Base-by-base conservation (phyloP, 2,329 filamentous ascomycete species). In the Epichloe uncinata region DNA sequence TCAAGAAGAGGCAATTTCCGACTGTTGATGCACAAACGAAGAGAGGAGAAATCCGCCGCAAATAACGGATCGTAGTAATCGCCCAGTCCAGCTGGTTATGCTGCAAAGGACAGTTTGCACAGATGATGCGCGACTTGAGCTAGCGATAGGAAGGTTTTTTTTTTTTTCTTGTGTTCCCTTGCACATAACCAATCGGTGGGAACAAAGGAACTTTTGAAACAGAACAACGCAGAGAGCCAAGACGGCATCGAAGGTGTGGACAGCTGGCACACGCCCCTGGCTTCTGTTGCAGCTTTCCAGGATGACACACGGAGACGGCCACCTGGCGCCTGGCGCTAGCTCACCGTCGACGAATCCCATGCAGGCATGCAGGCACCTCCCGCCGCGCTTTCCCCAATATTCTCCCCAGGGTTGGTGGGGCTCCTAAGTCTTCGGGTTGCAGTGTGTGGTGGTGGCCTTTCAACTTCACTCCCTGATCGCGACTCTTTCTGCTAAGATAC, bases 1-100 rank as follows among this genome's bases (percentile, higher is more conserved):
- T 13, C 12, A 37, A 13, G 15, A 37, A 37, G 12, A 37, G 15
- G 12, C 5, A 37, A n/a, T 7, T 22, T 15, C 38, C 9, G 11
- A 48, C 13, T 18, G 20, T n/a, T 15, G 34, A 22, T n/a, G 5
- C 37, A n/a, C 36, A 18, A 41, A 12, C 7, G 2, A 5, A 33
- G 40, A 13, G 8, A 13, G n/a, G n/a, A n/a, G 9, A 40, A 22
- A 37, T 40, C 37, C 38, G 38, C 30, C 47, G 26, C 11, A 13
- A 30, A 37, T 20, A 15, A 40, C 33, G 20, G 11, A 16, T 18
- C 35, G 36, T n/a, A 33, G 26, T 30, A 15, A 30, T 34, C 26
- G 9, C 37, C 45, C 50, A 42, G 45, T 26, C 42, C 42, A 42
- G 45, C 50, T 51, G 45, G 45, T 26, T 35, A 36, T 41, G 50